phyloP scores from a whole-genome alignment of 441 rosid genomes.

The Isatis lusitanica region DNA sequence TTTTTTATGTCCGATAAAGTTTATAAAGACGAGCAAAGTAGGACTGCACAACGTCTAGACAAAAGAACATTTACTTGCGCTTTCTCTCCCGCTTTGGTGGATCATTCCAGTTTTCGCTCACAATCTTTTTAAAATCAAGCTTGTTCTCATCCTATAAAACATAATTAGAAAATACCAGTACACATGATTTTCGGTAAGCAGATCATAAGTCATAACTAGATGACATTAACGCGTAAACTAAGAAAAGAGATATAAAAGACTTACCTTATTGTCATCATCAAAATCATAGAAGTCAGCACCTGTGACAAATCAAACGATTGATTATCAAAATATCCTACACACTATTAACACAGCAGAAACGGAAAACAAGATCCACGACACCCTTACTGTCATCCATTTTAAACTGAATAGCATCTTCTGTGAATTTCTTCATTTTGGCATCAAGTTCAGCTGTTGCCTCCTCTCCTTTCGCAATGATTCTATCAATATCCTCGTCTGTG shows the following conservation, averaged over 20 bases:
- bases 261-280: constrained; percentile 27
- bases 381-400: constrained; percentile 96
- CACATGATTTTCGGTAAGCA: not conserved
- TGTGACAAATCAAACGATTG: constrained; percentile 36
- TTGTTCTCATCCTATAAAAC: constrained; percentile 82
- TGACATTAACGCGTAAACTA: constrained; percentile 11
- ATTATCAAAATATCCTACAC: not conserved
- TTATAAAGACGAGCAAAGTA: constrained; percentile 20
- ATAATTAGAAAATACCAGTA: constrained; percentile 15
- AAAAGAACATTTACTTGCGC: constrained; percentile 71
- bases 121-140: constrained; percentile 94
- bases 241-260: not conserved
- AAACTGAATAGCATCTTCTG: constrained; percentile 97
- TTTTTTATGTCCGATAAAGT: not conserved
- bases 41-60: constrained; percentile 2
- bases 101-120: constrained; percentile 96
- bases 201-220: not conserved
- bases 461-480: constrained; percentile 99
- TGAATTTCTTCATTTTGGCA: constrained; percentile 99
- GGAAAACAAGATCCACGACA: not conserved
- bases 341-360: not conserved
- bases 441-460: constrained; percentile 98
- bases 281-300: constrained; percentile 64
- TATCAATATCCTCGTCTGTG: constrained; percentile 97
- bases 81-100: constrained; percentile 99